phyloP scores from a whole-genome alignment of 139 green algal species.

The Spirogloea muscicola region DNA sequence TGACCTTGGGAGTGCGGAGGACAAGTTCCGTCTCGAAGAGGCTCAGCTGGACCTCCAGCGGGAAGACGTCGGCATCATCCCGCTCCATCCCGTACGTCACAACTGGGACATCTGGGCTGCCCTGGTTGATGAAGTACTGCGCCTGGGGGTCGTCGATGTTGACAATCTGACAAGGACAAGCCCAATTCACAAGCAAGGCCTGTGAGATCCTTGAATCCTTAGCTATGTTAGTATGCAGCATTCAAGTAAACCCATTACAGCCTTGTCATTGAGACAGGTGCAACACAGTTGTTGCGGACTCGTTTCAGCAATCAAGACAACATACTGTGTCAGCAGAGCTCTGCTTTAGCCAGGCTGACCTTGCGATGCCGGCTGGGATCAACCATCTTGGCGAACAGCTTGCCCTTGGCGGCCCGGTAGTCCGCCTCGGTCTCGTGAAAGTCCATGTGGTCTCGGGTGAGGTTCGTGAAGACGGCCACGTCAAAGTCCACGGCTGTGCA shows the following conservation, averaged over 20 bases:
- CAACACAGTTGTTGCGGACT: too few species aligned
- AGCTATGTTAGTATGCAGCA: too few species aligned
- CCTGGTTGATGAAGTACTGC: conserved; percentile 48
- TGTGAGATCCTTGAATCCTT: too few species aligned
- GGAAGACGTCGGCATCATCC: conserved; percentile 65
- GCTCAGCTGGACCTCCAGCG: conserved; percentile 8
- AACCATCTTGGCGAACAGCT: conserved; percentile 61
- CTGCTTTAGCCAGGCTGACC: too few species aligned
- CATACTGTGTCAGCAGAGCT: too few species aligned
- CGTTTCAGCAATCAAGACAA: too few species aligned
- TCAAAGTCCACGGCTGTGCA: conserved; percentile 52
- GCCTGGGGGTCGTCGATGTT: conserved; percentile 76
- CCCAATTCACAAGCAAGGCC: too few species aligned
- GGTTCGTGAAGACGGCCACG: conserved; percentile 69
- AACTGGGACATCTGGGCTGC: conserved; percentile 44
- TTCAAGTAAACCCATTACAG: too few species aligned
- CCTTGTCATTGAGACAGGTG: too few species aligned
- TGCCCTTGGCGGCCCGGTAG: conserved; percentile 53
- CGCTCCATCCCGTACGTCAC: conserved; percentile 54
- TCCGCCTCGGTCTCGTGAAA: conserved; percentile 61
- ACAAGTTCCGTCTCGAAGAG: conserved; percentile 51
- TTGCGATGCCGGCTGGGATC: conserved; percentile 66
- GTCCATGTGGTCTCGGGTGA: conserved; percentile 60
- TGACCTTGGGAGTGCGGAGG: conserved; percentile 38
- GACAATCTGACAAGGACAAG: too few species aligned